phyloP scores from a whole-genome alignment of 176 grass and related monocot genomes.

The Oropetium thomaeum region DNA sequence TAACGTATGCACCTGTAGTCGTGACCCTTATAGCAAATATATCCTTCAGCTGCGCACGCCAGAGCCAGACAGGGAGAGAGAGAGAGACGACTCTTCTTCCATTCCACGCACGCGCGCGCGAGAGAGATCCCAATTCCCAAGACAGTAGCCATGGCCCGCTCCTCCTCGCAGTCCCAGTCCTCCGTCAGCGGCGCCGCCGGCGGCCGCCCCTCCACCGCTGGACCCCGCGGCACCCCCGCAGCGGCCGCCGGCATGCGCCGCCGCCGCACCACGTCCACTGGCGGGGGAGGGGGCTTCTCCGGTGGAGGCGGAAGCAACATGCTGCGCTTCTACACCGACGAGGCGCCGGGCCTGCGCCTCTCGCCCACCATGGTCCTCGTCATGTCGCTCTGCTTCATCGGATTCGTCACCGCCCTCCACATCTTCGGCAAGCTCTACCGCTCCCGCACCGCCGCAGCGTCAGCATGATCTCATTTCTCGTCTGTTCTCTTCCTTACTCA shows the following conservation, averaged over 20 bases:
- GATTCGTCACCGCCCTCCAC: slow-evolving; percentile 74
- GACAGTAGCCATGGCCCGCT: slow-evolving; percentile 51
- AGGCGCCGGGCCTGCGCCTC: slow-evolving; percentile 66
- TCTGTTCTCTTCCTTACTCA: not conserved
- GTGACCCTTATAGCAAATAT: too few relatives aligned
- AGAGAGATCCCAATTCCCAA: not conserved
- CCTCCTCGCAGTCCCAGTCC: slow-evolving; percentile 72
- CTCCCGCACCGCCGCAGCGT: slow-evolving; percentile 54
- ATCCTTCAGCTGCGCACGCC: too few relatives aligned
- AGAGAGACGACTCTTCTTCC: too few relatives aligned
- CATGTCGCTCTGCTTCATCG: slow-evolving; percentile 66
- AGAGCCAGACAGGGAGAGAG: too few relatives aligned
- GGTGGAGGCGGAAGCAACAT: slow-evolving; percentile 64
- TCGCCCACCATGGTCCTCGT: slow-evolving; percentile 66
- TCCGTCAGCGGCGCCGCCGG: slow-evolving; percentile 38
- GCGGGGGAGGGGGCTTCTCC: slow-evolving; percentile 36
- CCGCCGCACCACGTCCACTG: slow-evolving; percentile 19
- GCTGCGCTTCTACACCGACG: slow-evolving; percentile 91
- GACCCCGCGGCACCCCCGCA: slow-evolving; percentile 62
- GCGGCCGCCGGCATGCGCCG: slow-evolving; percentile 66
- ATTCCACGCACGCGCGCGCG: too few relatives aligned
- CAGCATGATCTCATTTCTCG: slow-evolving; percentile 29
- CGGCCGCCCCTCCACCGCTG: slow-evolving; percentile 51
- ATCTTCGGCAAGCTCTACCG: slow-evolving; percentile 84
- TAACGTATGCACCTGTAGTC: too few relatives aligned